phyloP scores from a whole-genome alignment of 176 grass and related monocot species.

The Eragrostis nindensis region DNA sequence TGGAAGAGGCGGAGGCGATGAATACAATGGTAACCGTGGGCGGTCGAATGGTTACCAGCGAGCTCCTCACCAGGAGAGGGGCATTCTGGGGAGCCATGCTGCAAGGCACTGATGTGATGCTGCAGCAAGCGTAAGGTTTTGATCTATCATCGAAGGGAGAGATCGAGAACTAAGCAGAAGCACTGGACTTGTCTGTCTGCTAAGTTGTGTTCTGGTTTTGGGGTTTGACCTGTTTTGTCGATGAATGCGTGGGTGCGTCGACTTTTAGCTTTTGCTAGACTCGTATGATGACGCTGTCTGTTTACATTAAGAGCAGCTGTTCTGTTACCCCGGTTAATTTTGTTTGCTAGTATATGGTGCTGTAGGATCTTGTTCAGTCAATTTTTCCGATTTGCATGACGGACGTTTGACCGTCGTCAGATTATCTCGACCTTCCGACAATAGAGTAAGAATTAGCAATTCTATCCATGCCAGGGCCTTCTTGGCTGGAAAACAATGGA shows the following conservation, averaged over 20 bases:
- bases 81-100: constrained; percentile 54
- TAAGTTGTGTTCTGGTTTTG: constrained; percentile 50
- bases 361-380: neutral
- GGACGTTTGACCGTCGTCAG: neutral
- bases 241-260: constrained; percentile 31
- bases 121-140: constrained; percentile 49
- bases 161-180: constrained; percentile 36
- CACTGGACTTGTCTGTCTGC: constrained; percentile 28
- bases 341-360: neutral
- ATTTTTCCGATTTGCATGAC: neutral
- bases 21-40: constrained; percentile 48
- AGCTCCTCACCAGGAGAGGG: constrained; percentile 57
- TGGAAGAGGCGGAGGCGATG: constrained; percentile 45
- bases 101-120: constrained; percentile 34
- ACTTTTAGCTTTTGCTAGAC: constrained; percentile 34
- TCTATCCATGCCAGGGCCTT: no score
- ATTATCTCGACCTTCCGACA: neutral
- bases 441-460: no score
- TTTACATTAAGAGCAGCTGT: constrained; percentile 19
- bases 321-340: neutral
- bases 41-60: constrained; percentile 57
- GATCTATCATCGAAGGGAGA: constrained; percentile 39
- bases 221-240: constrained; percentile 40
- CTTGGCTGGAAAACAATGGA: no score
- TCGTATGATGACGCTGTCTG: constrained; percentile 27